Evolutionary conservation across 768 basidiomycete species (phyloP).

Genomic region (Kwoniella europaea): DNA sequence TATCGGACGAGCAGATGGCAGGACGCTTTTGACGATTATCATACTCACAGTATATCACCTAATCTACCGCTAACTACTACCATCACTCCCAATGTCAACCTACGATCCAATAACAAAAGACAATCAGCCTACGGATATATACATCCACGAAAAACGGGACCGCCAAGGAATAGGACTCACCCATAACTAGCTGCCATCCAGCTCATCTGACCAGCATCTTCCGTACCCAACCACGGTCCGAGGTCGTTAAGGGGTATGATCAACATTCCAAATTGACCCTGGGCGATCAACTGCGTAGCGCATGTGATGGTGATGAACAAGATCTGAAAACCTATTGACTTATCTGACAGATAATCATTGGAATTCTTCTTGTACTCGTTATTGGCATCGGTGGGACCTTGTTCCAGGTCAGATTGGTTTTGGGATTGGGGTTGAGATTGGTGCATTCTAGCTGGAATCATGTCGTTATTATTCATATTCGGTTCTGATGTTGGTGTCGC

Average conservation of each 20-base stretch:
- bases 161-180: slow-evolving; percentile 9
- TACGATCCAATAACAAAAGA: slow-evolving; percentile 4
- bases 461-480: no score
- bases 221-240: slow-evolving; percentile 31
- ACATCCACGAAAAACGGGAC: background rate
- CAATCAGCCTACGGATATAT: background rate
- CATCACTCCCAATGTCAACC: slow-evolving; percentile 44
- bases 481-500: background rate
- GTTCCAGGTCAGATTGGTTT: background rate
- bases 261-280: slow-evolving; percentile 41
- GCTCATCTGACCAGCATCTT: slow-evolving; percentile 32
- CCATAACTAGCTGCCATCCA: slow-evolving; percentile 43
- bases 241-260: slow-evolving; percentile 39
- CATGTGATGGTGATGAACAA: slow-evolving; percentile 31
- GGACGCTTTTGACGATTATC: background rate
- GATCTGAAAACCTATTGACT: slow-evolving; percentile 21
- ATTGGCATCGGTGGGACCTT: background rate
- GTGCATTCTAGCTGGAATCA: no score
- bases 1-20: background rate
- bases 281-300: slow-evolving; percentile 36
- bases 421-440: background rate
- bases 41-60: slow-evolving; percentile 39
- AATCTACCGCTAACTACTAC: slow-evolving; percentile 38
- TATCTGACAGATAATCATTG: slow-evolving; percentile 1
- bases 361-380: no score